These are phyloP conservation scores for Chalciporus sp. DNA, from an alignment of 1,284 basidiomycete genomes.

Conservation along the genomic window DNA sequence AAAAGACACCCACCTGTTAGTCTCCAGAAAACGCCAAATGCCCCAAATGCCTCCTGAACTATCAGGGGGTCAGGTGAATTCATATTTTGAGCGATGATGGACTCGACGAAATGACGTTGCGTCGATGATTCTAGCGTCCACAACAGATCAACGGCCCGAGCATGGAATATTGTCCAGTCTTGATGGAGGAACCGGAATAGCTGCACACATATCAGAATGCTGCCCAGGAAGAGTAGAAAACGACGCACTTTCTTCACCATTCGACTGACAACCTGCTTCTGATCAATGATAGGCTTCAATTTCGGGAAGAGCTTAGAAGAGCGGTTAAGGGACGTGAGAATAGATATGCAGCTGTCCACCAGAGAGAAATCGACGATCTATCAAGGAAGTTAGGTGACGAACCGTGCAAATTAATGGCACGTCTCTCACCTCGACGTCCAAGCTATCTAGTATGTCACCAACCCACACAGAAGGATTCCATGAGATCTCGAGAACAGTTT, in stretches of 20 bases:
- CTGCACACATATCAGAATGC: constrained; percentile 37
- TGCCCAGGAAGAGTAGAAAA: neutral
- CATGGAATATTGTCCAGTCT: constrained; percentile 73
- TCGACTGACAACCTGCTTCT: constrained; percentile 53
- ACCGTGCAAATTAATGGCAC: neutral
- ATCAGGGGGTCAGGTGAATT: constrained; percentile 51
- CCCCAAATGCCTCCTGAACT: constrained; percentile 71
- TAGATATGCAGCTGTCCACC: constrained; percentile 65
- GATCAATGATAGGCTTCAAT: constrained; percentile 54
- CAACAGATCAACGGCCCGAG: constrained; percentile 81
- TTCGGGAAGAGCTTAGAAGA: constrained; percentile 52
- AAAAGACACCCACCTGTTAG: constrained; percentile 65
- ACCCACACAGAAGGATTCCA: constrained; percentile 68
- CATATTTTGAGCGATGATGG: constrained; percentile 74
- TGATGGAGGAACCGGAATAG: constrained; percentile 78
- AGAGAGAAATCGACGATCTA: constrained; percentile 66
- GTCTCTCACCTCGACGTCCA: constrained; percentile 55
- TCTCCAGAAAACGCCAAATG: constrained; percentile 93
- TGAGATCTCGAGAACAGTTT: constrained; percentile 37
- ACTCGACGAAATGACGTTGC: constrained; percentile 68
- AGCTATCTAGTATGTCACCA: constrained; percentile 45
- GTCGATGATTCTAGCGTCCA: constrained; percentile 80
- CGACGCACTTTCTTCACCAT: constrained; percentile 54
- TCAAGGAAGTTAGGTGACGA: constrained; percentile 11
- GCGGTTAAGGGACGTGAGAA: constrained; percentile 59